Evolutionary conservation across 176 grass and related monocot species (phyloP), one percentile per base, ranked within the genome.

Genomic region (Ensete ventricosum): DNA sequence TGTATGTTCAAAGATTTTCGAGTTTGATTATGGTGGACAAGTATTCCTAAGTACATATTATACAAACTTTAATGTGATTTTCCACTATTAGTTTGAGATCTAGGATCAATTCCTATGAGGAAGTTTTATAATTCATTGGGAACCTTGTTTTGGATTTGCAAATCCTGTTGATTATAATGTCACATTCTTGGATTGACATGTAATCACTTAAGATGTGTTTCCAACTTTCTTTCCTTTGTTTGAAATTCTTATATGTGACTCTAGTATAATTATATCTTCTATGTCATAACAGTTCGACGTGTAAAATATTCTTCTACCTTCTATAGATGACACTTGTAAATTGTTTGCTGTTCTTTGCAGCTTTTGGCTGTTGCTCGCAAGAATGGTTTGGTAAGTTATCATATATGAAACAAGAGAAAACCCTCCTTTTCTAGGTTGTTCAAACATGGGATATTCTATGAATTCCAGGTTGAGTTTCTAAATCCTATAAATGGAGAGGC

Each of bases 331-430:
- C 9, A n/a, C 23, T 53, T 25, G 11, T 25, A 21, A 82, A 27
- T 73, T 67, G 4, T 52, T 72, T 1, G 54, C 14, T 49, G 24
- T 74, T 9, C 75, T 78, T n/a, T 76, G 74, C 86, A 99, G 96
- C 81, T 94, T 54, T 80, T 94, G 78, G 91, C 83, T 10, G 82
- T 99, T 81, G 91, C 84, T 55, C 88, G 91, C 74, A 94, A 94
- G 81, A 94, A 99, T 75, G 82, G 82, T 22, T 81, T 89, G 82
- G 90, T 94, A 77, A 84, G 95, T 81, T 29, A 14, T 19, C 58
- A 22, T 9, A 54, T 75, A 9, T 73, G 3, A 11, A 69, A 3
- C 13, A 11, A 17, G n/a, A 55, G 80, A 43, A 4, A 16, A 49
- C 75, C 34, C 14, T 2, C 20, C 72, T 74, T 69, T 62, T 67